These are phyloP conservation scores for Chlamydomonas eustigma DNA, from an alignment of 139 green algal genomes.

Conservation along the genomic window DNA sequence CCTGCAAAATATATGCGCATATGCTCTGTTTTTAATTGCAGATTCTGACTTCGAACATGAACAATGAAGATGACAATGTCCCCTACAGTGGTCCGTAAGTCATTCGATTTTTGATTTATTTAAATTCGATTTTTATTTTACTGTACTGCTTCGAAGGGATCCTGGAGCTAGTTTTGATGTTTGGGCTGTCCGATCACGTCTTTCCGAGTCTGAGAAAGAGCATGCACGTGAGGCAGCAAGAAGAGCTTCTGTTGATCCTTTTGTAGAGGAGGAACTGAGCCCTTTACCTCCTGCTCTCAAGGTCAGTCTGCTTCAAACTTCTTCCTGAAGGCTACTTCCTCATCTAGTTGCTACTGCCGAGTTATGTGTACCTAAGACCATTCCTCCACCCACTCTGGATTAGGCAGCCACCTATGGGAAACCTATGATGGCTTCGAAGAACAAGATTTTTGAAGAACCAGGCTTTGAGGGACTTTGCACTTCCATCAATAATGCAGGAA, in stretches of 20 bases:
- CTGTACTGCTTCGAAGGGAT: not conserved
- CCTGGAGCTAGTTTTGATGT: not conserved
- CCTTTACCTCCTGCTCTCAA: not conserved
- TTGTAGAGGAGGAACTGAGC: not conserved
- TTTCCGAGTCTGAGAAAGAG: not conserved
- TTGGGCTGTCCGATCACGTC: not conserved
- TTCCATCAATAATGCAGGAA: constrained; percentile 1
- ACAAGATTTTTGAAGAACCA: not conserved
- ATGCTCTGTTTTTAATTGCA: too few relatives aligned
- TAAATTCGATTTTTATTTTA: too few relatives aligned
- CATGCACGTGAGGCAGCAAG: too few relatives aligned
- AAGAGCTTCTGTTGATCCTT: not conserved
- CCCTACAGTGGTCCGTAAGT: not conserved
- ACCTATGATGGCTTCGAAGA: not conserved
- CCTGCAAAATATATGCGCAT: too few relatives aligned
- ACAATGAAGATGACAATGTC: too few relatives aligned
- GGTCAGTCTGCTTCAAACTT: not conserved
- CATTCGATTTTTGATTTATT: too few relatives aligned
- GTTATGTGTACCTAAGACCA: too few relatives aligned
- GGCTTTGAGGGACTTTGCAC: constrained; percentile 19
- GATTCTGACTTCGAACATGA: too few relatives aligned
- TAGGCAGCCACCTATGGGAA: not conserved
- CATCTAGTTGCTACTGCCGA: too few relatives aligned
- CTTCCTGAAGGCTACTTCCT: not conserved
- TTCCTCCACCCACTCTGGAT: too few relatives aligned